Evolutionary conservation across 2,329 filamentous ascomycete genomes (phyloP).

Genomic region (Fonsecaea monophora): DNA sequence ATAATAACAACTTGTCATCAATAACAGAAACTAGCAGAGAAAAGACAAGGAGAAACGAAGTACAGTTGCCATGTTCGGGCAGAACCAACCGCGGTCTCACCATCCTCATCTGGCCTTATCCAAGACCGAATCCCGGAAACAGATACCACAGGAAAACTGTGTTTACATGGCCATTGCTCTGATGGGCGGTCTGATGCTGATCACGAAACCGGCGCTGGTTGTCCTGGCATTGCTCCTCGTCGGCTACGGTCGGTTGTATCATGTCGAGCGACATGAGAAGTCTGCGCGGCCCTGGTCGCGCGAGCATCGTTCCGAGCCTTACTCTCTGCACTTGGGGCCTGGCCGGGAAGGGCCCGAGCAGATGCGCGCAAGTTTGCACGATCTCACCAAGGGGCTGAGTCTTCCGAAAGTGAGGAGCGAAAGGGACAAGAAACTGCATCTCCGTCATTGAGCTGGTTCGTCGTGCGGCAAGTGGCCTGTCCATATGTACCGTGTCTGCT

Average conservation of each 20-base stretch:
- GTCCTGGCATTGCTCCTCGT: conserved; percentile 11
- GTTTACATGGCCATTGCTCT: conserved; percentile 15
- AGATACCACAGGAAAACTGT: conserved; percentile 5
- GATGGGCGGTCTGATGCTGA: conserved; percentile 15
- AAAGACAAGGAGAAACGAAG: not conserved
- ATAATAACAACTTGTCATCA: no score
- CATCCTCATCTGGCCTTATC: conserved; percentile 4
- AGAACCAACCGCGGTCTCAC: not conserved
- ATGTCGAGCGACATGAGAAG: conserved; percentile 18
- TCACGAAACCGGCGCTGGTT: conserved; percentile 22
- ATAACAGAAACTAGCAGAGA: not conserved
- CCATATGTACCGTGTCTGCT: not conserved
- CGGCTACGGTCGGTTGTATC: conserved; percentile 23
- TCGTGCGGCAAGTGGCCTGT: not conserved
- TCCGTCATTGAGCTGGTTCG: not conserved
- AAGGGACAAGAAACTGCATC: not conserved
- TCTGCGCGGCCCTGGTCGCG: not conserved
- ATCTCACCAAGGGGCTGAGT: conserved; percentile 9
- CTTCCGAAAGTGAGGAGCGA: conserved; percentile 6
- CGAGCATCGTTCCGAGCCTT: not conserved
- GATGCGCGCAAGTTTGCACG: conserved; percentile 4
- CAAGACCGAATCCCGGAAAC: not conserved
- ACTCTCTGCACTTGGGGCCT: conserved; percentile 15
- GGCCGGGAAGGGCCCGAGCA: not conserved
- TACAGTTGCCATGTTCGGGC: not conserved